Conservation (phyloP, 2,329 filamentous ascomycete genomes). For the Ceratocystis lukuohia region DNA sequence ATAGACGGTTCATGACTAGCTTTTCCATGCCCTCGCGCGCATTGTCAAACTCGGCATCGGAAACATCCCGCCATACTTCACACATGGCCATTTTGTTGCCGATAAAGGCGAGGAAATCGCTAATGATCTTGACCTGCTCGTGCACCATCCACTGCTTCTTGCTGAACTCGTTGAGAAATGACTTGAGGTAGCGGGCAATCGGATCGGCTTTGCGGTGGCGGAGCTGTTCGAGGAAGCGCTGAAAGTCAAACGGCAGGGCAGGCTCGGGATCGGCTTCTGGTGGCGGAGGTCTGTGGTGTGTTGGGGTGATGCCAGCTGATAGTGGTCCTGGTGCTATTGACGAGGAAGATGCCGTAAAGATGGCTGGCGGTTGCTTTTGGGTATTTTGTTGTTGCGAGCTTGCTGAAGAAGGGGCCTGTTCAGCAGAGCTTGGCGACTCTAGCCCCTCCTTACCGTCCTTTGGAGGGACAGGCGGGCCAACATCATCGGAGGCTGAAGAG, state of each 20-base stretch:
- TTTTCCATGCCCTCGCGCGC: constrained; percentile 99
- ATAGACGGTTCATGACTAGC: constrained; percentile 94
- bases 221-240: constrained; percentile 89
- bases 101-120: constrained; percentile 92
- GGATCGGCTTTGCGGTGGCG: constrained; percentile 96
- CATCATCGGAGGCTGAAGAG: constrained; percentile 30
- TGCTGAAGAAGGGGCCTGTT: constrained; percentile 18
- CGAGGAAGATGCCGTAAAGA: neutral
- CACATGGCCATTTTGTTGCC: constrained; percentile 96
- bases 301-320: constrained; percentile 34
- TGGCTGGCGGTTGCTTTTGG: constrained; percentile 2
- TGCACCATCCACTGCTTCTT: constrained; percentile 99
- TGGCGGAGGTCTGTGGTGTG: constrained; percentile 50
- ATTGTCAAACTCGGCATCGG: constrained; percentile 95
- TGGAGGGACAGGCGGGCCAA: constrained; percentile 44
- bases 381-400: neutral
- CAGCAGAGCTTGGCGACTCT: constrained; percentile 18
- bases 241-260: constrained; percentile 85
- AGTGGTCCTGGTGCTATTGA: neutral
- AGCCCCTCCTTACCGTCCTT: constrained; percentile 36
- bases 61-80: constrained; percentile 91
- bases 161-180: constrained; percentile 84
- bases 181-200: constrained; percentile 87
- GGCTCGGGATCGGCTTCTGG: constrained; percentile 69
- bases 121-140: constrained; percentile 97